These are phyloP conservation scores for Babesia gibsoni DNA, from an alignment of 169 alveolate species.

Conservation along the genomic window DNA sequence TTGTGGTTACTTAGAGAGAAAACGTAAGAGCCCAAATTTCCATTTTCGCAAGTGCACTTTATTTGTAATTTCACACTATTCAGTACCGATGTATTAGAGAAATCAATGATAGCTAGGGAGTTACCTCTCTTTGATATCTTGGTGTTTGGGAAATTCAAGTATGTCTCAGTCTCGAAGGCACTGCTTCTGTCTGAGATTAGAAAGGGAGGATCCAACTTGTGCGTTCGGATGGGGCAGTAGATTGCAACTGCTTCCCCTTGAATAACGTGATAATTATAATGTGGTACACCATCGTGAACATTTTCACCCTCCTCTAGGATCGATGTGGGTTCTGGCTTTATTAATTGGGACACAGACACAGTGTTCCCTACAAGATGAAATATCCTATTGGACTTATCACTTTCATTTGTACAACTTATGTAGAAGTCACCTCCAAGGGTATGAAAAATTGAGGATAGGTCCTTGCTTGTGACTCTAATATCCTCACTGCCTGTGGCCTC, in stretches of 20 bases:
- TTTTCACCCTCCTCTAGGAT: background rate
- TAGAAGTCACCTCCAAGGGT: background rate
- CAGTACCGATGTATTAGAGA: constrained; percentile 17
- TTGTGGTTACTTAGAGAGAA: constrained; percentile 4
- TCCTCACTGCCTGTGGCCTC: background rate
- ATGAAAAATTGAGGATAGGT: constrained; percentile 1
- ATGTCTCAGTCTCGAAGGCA: background rate
- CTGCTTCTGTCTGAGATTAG: background rate
- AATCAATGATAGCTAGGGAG: constrained; percentile 2
- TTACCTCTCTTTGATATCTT: constrained; percentile 4
- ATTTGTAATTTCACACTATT: background rate
- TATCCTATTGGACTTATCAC: background rate
- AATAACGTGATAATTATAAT: background rate
- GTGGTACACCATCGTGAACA: background rate
- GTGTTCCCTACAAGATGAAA: constrained; percentile 17
- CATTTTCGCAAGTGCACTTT: constrained; percentile 1
- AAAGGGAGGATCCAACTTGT: background rate
- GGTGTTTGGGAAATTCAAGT: constrained; percentile 13
- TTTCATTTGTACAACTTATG: background rate
- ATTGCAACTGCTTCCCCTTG: constrained; percentile 8
- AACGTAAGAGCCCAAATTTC: background rate
- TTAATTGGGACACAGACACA: background rate
- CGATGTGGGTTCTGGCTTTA: background rate
- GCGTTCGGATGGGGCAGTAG: constrained; percentile 25
- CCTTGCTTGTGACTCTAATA: background rate